Percentiles rank a stretch among this genome's conserved stretches.
These are phyloP conservation scores for Cicer judaicum DNA, from an alignment of 306 rosid species.

Conservation along the genomic window DNA sequence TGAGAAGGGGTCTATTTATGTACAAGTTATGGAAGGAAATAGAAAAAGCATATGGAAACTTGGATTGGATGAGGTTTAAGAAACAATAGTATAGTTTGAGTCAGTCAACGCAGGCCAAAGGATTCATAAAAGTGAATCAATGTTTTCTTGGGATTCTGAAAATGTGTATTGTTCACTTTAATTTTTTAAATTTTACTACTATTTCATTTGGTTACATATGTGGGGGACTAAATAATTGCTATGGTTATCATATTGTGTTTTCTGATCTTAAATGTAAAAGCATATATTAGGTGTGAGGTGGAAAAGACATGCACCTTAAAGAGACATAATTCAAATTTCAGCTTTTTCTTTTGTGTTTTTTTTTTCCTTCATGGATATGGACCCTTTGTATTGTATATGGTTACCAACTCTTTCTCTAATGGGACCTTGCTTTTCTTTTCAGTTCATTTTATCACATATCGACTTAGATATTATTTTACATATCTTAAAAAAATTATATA, in stretches of 20 bases:
- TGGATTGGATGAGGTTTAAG: slow-evolving; percentile 43
- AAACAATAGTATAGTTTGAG: slow-evolving; percentile 35
- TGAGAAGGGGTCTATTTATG: slow-evolving; percentile 59
- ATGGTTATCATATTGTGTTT: slow-evolving; percentile 62
- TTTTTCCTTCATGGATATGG: slow-evolving; percentile 26
- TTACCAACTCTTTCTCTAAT: slow-evolving; percentile 62
- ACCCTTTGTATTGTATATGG: slow-evolving; percentile 42
- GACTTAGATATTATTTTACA: too few relatives aligned
- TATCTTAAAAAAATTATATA: too few relatives aligned
- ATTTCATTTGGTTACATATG: slow-evolving; percentile 46
- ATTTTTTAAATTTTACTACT: slow-evolving; percentile 29
- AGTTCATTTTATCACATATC: too few relatives aligned
- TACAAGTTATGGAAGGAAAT: slow-evolving; percentile 43
- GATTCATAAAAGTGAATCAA: slow-evolving; percentile 44
- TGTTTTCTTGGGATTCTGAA: slow-evolving; percentile 80
- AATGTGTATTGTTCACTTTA: slow-evolving; percentile 53
- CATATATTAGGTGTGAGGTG: slow-evolving; percentile 39
- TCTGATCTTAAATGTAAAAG: slow-evolving; percentile 62
- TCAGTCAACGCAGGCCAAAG: slow-evolving; percentile 80
- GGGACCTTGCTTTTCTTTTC: slow-evolving; percentile 38
- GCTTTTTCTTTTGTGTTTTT: slow-evolving; percentile 72
- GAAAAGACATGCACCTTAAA: slow-evolving; percentile 56
- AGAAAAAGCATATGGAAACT: slow-evolving; percentile 37
- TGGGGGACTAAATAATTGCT: slow-evolving; percentile 96
- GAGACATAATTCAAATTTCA: slow-evolving; percentile 88